These are phyloP conservation scores for Cryoendolithus antarcticus DNA, from an alignment of 2,329 filamentous ascomycete species.

Conservation along the genomic window DNA sequence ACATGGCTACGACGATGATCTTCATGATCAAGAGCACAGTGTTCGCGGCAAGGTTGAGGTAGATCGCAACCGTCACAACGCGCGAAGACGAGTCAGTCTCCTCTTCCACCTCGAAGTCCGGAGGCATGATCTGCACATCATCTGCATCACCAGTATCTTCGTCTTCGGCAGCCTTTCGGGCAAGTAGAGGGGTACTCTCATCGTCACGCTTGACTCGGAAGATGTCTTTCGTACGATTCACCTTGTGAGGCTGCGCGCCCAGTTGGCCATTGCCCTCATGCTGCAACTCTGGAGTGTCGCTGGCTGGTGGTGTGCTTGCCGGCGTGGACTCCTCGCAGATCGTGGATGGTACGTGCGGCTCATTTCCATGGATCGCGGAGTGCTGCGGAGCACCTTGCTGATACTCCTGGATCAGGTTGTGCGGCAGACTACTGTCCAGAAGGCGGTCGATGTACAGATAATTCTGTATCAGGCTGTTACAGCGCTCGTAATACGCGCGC, in stretches of 20 bases:
- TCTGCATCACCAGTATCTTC: constrained; percentile 29
- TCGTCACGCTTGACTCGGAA: constrained; percentile 60
- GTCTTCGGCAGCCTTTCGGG: constrained; percentile 28
- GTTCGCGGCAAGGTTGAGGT: constrained; percentile 73
- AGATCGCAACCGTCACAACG: constrained; percentile 78
- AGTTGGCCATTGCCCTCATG: not conserved
- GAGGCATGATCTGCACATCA: constrained; percentile 42
- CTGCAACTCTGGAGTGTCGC: not conserved
- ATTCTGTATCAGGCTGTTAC: constrained; percentile 77
- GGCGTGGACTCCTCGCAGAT: constrained; percentile 56
- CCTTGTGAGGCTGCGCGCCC: constrained; percentile 26
- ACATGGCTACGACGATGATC: constrained; percentile 61
- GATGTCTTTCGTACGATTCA: constrained; percentile 73
- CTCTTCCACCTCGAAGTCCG: constrained; percentile 55
- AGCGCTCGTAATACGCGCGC: constrained; percentile 77
- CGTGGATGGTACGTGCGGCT: constrained; percentile 52
- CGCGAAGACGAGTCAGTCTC: constrained; percentile 61
- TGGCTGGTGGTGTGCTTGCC: constrained; percentile 12
- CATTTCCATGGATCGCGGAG: not conserved
- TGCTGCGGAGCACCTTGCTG: constrained; percentile 28
- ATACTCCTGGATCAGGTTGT: constrained; percentile 85
- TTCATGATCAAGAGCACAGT: constrained; percentile 62
- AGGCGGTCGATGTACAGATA: constrained; percentile 89
- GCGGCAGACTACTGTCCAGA: constrained; percentile 83
- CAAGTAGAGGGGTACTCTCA: constrained; percentile 49